These are phyloP conservation scores for Physcomitrium patens DNA, from an alignment of 225 moss, liverwort and hornwort species.

Conservation along the genomic window DNA sequence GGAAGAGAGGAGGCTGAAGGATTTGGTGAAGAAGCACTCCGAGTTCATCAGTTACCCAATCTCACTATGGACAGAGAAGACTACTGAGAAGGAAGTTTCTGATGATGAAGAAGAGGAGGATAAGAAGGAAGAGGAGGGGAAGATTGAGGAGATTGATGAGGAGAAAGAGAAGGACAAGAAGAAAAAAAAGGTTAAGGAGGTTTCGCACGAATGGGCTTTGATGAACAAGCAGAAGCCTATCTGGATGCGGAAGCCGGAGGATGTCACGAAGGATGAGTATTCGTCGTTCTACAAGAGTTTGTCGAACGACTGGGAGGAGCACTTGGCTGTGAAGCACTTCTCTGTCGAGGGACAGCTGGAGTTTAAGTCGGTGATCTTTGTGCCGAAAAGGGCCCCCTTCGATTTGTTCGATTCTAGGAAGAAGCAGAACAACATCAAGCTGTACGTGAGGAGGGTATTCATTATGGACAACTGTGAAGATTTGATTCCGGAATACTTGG, in stretches of 20 bases:
- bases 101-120: slow-evolving; percentile 59
- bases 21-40: slow-evolving; percentile 59
- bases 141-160: slow-evolving; percentile 47
- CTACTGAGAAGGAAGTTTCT: slow-evolving; percentile 54
- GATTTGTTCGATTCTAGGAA: slow-evolving; percentile 51
- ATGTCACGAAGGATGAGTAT: slow-evolving; percentile 47
- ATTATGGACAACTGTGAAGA: slow-evolving; percentile 75
- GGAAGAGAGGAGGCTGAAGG: slow-evolving; percentile 58
- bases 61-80: slow-evolving; percentile 61
- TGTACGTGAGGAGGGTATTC: slow-evolving; percentile 65
- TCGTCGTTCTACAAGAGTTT: slow-evolving; percentile 39
- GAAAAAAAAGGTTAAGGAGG: slow-evolving; percentile 59
- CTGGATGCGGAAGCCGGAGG: slow-evolving; percentile 62
- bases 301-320: slow-evolving; percentile 48
- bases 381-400: slow-evolving; percentile 52
- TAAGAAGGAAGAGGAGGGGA: slow-evolving; percentile 41
- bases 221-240: slow-evolving; percentile 68
- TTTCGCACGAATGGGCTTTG: slow-evolving; percentile 51
- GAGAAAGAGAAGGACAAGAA: slow-evolving; percentile 54
- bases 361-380: slow-evolving; percentile 55
- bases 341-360: slow-evolving; percentile 63
- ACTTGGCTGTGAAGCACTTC: slow-evolving; percentile 58
- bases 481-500: slow-evolving; percentile 53
- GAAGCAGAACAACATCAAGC: slow-evolving; percentile 60
- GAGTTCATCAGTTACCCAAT: slow-evolving; percentile 68